Evolutionary conservation across 352 stramenopile species (phyloP), one percentile per base, ranked within the genome.

Genomic region (Phytophthora citricola): DNA sequence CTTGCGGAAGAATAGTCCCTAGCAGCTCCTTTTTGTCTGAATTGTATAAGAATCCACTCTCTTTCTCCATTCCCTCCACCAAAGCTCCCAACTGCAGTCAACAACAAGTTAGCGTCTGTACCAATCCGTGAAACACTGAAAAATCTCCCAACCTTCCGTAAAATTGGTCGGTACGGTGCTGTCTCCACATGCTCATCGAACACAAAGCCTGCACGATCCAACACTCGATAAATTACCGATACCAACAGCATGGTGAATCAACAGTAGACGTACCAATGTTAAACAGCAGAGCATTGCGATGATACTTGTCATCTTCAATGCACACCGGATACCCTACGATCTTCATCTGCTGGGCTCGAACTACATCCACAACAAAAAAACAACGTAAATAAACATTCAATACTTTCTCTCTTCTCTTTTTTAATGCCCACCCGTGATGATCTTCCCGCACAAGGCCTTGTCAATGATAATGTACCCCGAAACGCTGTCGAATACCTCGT

Each of bases 221-320:
- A 45, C 34, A 50, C 7, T 40, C 3, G 17, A 39, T 27, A 46
- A 46, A 26, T 26, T 26, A 17, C 12, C 36, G 36, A 39, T 22
- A 46, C 11, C 5, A 40, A 20, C 39, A 12, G n/a, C 11, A 39
- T 32, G 9, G 17, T 27, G 20, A 10, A 27, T 17, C 11, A 10
- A 32, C 29, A 32, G 29, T 14, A 15, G 3, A 12, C 12, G 24
- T 57, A 77, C 69, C 86, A 52, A 97, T 92, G 64, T 96, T 97
- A 67, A 96, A 97, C 17, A 94, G 78, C 54, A 97, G 76, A 38
- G 87, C 83, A 34, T 95, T 95, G 57, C 90, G 89, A 50, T 94
- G 75, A 73, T 97, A 97, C 70, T 97, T 96, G 78, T 94, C 85
- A 59, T 94, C 88, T 58, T 94, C 87, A 29, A 96, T 96, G 66